phyloP scores from a whole-genome alignment of 202 grass and related monocot species.

The Panicum virgatum region DNA sequence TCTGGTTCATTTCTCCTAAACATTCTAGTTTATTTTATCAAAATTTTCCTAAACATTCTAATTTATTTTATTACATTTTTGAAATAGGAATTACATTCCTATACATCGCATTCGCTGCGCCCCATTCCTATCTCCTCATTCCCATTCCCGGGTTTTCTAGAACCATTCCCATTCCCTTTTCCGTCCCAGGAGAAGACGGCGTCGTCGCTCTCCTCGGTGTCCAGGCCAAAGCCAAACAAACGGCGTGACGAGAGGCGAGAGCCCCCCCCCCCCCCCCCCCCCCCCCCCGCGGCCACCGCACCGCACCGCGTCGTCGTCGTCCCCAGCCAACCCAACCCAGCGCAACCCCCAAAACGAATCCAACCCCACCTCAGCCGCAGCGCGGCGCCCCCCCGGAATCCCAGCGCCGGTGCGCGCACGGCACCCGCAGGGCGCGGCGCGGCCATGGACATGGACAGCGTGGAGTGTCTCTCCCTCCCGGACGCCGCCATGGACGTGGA shows the following conservation, averaged over 20 bases:
- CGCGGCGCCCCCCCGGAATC: slow-evolving; percentile 13
- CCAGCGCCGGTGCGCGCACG: slow-evolving; percentile 35
- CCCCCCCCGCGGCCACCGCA: slow-evolving; percentile 6
- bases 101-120: no score
- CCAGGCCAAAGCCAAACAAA: slow-evolving; percentile 1
- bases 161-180: no score
- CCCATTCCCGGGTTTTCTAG: no score
- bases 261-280: no score
- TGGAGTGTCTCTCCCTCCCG: slow-evolving; percentile 66
- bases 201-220: background rate
- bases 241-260: slow-evolving; percentile 18
- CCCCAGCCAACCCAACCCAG: slow-evolving; percentile 3
- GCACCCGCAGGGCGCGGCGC: slow-evolving; percentile 17
- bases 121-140: no score
- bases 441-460: slow-evolving; percentile 68
- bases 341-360: background rate
- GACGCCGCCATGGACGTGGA: slow-evolving; percentile 62
- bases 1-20: no score
- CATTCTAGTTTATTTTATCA: no score
- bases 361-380: slow-evolving; percentile 17
- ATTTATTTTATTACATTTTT: no score
- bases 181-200: background rate
- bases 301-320: slow-evolving; percentile 16
- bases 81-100: no score
- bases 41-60: no score